Base-by-base conservation (phyloP, 306 rosid genomes). In the Inga laurina region DNA sequence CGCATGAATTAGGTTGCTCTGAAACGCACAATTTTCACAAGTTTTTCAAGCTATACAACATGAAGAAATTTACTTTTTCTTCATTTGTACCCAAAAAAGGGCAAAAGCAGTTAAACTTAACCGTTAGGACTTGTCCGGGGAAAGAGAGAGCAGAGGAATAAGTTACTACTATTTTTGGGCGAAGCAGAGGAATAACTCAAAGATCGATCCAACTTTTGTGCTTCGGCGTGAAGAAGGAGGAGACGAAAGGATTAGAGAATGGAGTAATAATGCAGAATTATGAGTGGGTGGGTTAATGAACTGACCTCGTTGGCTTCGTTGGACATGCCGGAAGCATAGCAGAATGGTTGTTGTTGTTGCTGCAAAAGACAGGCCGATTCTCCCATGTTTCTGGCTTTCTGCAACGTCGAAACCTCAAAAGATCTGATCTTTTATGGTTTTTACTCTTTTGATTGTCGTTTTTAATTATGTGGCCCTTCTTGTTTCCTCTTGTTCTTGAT, bases 301-400 rank as follows among this genome's bases (percentile, higher is more conserved):
- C 89, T 78, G 69, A 92, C 98, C 99, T 96, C 91, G 8, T 81
- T 85, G 88, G 97, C 27, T 81, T 96, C 97, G 87, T 91, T 91
- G 84, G 92, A 73, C 72, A 91, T 83, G 61, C 94, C 97, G 10
- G 98, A 91, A 85, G 90, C 88, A 71, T 92, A 94, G 76, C 98
- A 94, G 85, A 96, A 91, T 44, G 99, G 98, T 59, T 89, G 98
- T 59, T 90, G 98, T 57, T 90, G 68, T 24, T 62, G 30, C 30
- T 27, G 98, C 97, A 96, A 87, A 90, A 96, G 88, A 89, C 99
- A 94, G 54, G 94, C 48, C 41, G 99, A 90, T 82, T 96, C 99
- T 52, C 92, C 98, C 99, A 96, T 96, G 86, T 69, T 79, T 74
- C 66, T 59, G 66, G 66, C 62, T 56, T 56, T 56, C 79, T 46